phyloP scores from a whole-genome alignment of 768 basidiomycete species.

The Phylloporus arenicola region DNA sequence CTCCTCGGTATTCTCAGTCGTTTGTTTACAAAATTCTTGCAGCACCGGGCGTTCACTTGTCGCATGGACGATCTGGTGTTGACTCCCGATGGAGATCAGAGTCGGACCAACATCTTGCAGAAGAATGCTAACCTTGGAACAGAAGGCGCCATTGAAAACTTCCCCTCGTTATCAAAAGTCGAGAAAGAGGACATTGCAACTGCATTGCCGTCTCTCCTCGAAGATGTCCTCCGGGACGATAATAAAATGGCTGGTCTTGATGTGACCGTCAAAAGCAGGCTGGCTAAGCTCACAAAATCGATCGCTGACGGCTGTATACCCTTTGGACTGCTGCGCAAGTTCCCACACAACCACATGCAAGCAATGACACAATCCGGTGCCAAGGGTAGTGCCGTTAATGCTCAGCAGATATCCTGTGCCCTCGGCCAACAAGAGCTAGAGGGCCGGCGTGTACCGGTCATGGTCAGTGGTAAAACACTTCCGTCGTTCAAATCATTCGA shows the following conservation, averaged over 20 bases:
- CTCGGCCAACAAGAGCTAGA: slow-evolving; percentile 98
- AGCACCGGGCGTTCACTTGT: slow-evolving; percentile 96
- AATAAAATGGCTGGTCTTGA: slow-evolving; percentile 97
- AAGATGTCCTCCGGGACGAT: slow-evolving; percentile 92
- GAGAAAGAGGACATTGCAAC: slow-evolving; percentile 49
- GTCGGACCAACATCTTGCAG: slow-evolving; percentile 61
- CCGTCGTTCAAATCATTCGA: slow-evolving; percentile 97
- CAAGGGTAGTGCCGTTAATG: slow-evolving; percentile 96
- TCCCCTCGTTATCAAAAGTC: slow-evolving; percentile 62
- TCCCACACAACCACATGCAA: slow-evolving; percentile 99
- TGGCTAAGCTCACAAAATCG: slow-evolving; percentile 82
- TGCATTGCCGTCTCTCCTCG: slow-evolving; percentile 63
- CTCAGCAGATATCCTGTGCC: slow-evolving; percentile 95
- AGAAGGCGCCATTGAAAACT: slow-evolving; percentile 85
- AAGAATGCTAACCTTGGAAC: slow-evolving; percentile 71
- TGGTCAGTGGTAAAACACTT: slow-evolving; percentile 98
- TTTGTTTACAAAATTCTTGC: slow-evolving; percentile 94
- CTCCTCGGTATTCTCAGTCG: slow-evolving; percentile 91
- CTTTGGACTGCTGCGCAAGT: slow-evolving; percentile 79
- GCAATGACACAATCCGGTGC: slow-evolving; percentile 97
- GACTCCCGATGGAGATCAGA: slow-evolving; percentile 72
- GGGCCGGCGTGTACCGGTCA: slow-evolving; percentile 96
- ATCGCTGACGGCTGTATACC: slow-evolving; percentile 89
- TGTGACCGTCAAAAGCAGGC: slow-evolving; percentile 80
- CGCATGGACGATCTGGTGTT: slow-evolving; percentile 97